Percentiles rank a stretch among this genome's conserved stretches.
These are phyloP conservation scores for Tetraselmis striata DNA, from an alignment of 139 green algal genomes.

Conservation along the genomic window DNA sequence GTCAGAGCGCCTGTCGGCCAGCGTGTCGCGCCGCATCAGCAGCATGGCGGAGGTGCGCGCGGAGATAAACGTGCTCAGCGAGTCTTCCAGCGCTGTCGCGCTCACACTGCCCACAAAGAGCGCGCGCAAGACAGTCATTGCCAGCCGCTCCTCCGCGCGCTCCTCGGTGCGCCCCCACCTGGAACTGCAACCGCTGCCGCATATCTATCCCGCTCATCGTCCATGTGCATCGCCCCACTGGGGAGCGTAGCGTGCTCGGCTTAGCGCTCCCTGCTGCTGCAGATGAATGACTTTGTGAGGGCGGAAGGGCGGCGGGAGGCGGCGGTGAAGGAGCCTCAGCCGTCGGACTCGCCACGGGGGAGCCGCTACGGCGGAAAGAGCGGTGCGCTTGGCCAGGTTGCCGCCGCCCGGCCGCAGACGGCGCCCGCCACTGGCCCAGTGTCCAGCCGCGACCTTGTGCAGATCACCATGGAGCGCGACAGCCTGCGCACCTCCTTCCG, in stretches of 20 bases:
- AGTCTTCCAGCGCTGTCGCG: neutral
- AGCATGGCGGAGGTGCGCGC: neutral
- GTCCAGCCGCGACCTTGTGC: neutral
- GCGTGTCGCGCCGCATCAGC: neutral
- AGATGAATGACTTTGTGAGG: neutral
- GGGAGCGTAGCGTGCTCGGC: too few relatives aligned
- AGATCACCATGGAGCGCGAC: neutral
- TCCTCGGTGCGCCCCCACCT: neutral
- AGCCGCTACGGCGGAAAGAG: neutral
- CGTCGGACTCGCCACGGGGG: too few relatives aligned
- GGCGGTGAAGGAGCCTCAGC: neutral
- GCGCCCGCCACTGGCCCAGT: too few relatives aligned
- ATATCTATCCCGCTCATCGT: too few relatives aligned
- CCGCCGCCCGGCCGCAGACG: neutral
- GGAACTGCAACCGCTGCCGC: too few relatives aligned
- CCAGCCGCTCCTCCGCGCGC: neutral
- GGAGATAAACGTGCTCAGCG: neutral
- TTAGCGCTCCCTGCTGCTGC: too few relatives aligned
- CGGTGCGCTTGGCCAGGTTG: too few relatives aligned
- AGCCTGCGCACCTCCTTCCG: neutral
- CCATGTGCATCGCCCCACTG: too few relatives aligned
- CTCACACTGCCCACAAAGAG: neutral
- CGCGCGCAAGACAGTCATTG: neutral
- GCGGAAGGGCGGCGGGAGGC: neutral
- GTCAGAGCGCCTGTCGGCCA: neutral